Percentiles rank a stretch among this genome's conserved stretches.
phyloP scores from a whole-genome alignment of 2,329 filamentous ascomycete species.

The Neofusicoccum sp. region DNA sequence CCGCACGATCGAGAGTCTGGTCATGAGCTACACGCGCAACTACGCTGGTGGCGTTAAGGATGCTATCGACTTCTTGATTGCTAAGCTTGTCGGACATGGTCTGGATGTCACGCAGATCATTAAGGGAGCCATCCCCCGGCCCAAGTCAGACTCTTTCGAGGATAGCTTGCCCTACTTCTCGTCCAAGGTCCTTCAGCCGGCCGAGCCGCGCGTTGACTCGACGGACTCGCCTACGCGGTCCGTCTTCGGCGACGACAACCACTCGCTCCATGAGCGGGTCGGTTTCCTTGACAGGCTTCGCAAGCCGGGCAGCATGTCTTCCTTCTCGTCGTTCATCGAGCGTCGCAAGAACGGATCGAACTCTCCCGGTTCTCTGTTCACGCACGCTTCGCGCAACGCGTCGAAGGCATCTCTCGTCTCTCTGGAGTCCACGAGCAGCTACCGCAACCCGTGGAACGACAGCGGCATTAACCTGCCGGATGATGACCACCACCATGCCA shows the following conservation, averaged over 20 bases:
- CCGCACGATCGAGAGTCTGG: slow-evolving; percentile 45
- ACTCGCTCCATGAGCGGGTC: slow-evolving; percentile 67
- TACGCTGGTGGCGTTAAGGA: slow-evolving; percentile 94
- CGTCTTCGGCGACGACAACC: slow-evolving; percentile 77
- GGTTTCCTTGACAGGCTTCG: slow-evolving; percentile 83
- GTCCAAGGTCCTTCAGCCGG: slow-evolving; percentile 92
- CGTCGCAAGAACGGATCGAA: slow-evolving; percentile 91
- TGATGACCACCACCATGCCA: slow-evolving; percentile 62
- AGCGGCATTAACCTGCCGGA: slow-evolving; percentile 92
- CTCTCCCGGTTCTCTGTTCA: slow-evolving; percentile 77
- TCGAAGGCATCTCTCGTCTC: slow-evolving; percentile 95
- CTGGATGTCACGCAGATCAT: slow-evolving; percentile 77
- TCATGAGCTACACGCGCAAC: slow-evolving; percentile 79
- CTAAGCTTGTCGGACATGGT: slow-evolving; percentile 80
- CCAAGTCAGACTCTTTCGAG: slow-evolving; percentile 97
- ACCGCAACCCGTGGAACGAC: slow-evolving; percentile 98
- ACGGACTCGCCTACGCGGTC: slow-evolving; percentile 88
- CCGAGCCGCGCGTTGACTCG: slow-evolving; percentile 68
- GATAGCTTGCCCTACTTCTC: slow-evolving; percentile 96
- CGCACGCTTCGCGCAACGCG: slow-evolving; percentile 77
- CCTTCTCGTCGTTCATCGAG: slow-evolving; percentile 92
- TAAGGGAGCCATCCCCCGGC: slow-evolving; percentile 93
- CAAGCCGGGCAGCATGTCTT: slow-evolving; percentile 91
- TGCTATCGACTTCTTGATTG: slow-evolving; percentile 90
- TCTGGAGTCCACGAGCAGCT: slow-evolving; percentile 91